Percentiles rank a stretch among this genome's conserved stretches.
phyloP scores from a whole-genome alignment of 1,284 basidiomycete species.

The Ceratobasidium sp. region DNA sequence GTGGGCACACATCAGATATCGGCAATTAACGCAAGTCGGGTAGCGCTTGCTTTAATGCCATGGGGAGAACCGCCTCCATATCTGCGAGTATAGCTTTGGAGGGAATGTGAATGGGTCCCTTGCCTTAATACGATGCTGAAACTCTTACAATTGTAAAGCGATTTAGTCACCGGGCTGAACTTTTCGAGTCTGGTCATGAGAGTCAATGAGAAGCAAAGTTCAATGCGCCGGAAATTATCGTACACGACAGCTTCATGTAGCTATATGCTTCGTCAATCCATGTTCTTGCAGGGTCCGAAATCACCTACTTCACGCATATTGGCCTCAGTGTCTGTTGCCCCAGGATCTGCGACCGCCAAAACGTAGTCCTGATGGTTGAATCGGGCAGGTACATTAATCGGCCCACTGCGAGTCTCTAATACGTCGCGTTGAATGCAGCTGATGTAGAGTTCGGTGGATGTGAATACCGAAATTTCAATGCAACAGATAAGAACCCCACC shows the following conservation, averaged over 20 bases:
- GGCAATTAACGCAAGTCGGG: background rate
- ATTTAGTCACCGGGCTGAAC: conserved; percentile 26
- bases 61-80: conserved; percentile 31
- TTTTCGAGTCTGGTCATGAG: conserved; percentile 1
- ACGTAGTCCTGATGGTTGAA: conserved; percentile 20
- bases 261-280: background rate
- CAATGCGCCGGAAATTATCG: background rate
- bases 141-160: conserved; percentile 24
- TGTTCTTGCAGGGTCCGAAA: no score
- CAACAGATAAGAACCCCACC: background rate
- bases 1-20: background rate
- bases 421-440: conserved; percentile 9
- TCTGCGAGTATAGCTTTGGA: conserved; percentile 13
- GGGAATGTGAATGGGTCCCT: background rate
- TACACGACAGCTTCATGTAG: conserved; percentile 17
- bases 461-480: no score
- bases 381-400: background rate
- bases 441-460: background rate
- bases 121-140: background rate
- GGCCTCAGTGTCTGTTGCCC: background rate
- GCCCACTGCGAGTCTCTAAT: background rate
- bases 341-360: background rate
- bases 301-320: conserved; percentile 14
- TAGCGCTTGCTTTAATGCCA: conserved; percentile 9
- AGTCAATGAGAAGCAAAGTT: background rate